These are phyloP conservation scores for Hericium rajendrae DNA, from an alignment of 768 basidiomycete species.

Conservation along the genomic window DNA sequence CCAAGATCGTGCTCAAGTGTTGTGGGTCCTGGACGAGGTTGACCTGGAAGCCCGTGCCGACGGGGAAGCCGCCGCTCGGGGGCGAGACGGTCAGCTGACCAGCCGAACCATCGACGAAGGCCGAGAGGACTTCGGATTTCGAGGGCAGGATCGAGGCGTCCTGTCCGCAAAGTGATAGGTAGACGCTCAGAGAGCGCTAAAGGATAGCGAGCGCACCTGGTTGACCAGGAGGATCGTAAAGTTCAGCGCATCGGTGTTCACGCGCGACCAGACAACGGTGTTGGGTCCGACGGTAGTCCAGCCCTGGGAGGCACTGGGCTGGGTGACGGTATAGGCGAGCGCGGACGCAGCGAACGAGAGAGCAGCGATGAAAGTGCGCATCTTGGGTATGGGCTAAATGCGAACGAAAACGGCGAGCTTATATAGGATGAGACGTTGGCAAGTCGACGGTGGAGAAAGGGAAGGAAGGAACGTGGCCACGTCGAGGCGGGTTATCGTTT, in stretches of 20 bases:
- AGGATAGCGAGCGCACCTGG: constrained; percentile 28
- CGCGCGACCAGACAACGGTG: constrained; percentile 49
- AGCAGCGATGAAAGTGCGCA: constrained; percentile 34
- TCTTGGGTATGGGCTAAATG: constrained; percentile 13
- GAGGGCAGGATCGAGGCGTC: neutral
- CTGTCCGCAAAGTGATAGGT: neutral
- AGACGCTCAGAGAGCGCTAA: neutral
- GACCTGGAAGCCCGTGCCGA: constrained; percentile 55
- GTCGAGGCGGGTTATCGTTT: neutral
- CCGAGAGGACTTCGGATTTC: constrained; percentile 38
- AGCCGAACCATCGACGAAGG: constrained; percentile 42
- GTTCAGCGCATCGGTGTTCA: constrained; percentile 53
- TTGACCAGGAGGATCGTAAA: constrained; percentile 64
- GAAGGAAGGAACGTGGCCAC: neutral
- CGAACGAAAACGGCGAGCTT: neutral
- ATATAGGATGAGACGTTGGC: neutral
- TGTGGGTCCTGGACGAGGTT: constrained; percentile 51
- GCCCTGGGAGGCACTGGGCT: constrained; percentile 22
- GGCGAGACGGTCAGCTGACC: constrained; percentile 34
- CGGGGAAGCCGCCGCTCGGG: constrained; percentile 57
- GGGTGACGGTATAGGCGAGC: constrained; percentile 50
- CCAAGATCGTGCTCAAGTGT: constrained; percentile 44
- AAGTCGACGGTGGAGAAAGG: neutral
- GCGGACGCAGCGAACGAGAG: constrained; percentile 44
- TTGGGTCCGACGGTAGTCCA: constrained; percentile 50